These are phyloP conservation scores for Cordyceps cateniannulata DNA, from an alignment of 2,329 filamentous ascomycete species.

Conservation along the genomic window DNA sequence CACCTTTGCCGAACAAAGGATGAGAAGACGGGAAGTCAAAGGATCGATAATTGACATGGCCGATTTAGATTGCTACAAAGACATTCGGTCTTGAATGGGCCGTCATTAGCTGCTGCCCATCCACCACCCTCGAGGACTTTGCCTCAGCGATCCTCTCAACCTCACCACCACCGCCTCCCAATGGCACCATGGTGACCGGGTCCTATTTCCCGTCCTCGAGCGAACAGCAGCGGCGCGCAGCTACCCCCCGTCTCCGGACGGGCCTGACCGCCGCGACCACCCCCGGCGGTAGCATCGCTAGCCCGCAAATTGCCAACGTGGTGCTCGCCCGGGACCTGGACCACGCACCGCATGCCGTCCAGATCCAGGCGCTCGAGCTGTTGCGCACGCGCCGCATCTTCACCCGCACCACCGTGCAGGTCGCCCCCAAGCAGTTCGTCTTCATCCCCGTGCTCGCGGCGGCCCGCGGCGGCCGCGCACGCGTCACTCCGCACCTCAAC, in stretches of 20 bases:
- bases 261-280: conserved; percentile 13
- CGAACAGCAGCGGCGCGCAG: too few relatives aligned
- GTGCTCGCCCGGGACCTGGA: conserved; percentile 78
- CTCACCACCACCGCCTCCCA: not conserved
- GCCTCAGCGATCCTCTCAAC: conserved; percentile 58
- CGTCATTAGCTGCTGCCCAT: conserved; percentile 64
- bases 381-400: conserved; percentile 74
- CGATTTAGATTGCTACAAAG: conserved; percentile 52
- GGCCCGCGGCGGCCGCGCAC: conserved; percentile 37
- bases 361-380: conserved; percentile 74
- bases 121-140: conserved; percentile 78
- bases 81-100: conserved; percentile 67
- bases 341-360: conserved; percentile 63
- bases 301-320: conserved; percentile 64
- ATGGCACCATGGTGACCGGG: conserved; percentile 4
- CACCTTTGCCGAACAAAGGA: not conserved
- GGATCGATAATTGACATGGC: not conserved
- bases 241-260: not conserved
- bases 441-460: conserved; percentile 66
- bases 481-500: conserved; percentile 56
- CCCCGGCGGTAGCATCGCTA: not conserved
- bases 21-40: not conserved
- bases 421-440: conserved; percentile 70
- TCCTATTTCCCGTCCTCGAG: conserved; percentile 24
- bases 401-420: conserved; percentile 66